Percentiles rank a stretch among this genome's conserved stretches.
These are phyloP conservation scores for Salix dunnii DNA, from an alignment of 345 rosid genomes.

Conservation along the genomic window DNA sequence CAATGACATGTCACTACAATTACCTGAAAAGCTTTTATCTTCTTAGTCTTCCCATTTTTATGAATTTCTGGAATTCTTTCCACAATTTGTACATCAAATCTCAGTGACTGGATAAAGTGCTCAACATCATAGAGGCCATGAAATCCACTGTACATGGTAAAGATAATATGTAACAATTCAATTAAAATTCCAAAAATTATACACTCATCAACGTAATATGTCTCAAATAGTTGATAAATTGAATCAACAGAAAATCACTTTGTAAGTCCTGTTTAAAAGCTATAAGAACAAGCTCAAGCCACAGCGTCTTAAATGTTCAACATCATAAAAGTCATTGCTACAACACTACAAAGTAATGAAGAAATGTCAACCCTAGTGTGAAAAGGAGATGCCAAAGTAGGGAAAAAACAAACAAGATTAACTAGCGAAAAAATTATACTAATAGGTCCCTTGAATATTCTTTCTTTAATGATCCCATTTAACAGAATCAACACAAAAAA, in stretches of 20 bases:
- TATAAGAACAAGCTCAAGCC: neutral
- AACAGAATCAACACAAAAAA: neutral
- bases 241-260: neutral
- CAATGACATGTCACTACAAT: neutral
- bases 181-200: neutral
- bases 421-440: neutral
- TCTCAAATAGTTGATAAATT: neutral
- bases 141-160: constrained; percentile 63
- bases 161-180: constrained; percentile 3
- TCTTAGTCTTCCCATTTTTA: constrained; percentile 84
- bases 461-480: neutral
- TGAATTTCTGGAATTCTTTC: constrained; percentile 81
- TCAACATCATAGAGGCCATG: constrained; percentile 94
- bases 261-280: neutral
- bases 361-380: neutral
- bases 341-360: neutral
- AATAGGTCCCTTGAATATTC: neutral
- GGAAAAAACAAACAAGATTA: neutral
- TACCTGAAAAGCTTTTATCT: constrained; percentile 91
- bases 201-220: neutral
- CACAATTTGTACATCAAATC: constrained; percentile 79
- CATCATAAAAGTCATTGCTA: neutral
- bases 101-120: constrained; percentile 76
- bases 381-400: neutral
- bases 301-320: neutral